Evolutionary conservation across 495 filamentous ascomycete species (phyloP), one percentile per base, ranked within the genome.

Genomic region (Aspergillus coremiiformis): DNA sequence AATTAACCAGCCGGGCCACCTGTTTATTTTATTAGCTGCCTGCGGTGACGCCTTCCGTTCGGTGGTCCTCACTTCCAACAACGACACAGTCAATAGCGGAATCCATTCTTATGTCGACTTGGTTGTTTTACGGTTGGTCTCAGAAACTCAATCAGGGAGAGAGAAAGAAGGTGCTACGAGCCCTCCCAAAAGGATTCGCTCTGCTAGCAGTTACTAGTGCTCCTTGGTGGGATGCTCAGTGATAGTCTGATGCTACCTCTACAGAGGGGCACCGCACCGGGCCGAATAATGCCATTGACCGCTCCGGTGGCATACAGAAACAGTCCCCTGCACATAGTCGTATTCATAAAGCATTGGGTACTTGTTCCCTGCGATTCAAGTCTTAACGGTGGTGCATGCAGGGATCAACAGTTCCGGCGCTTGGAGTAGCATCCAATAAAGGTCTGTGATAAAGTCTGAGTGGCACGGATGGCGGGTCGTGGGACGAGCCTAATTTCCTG

Each of bases 1-100:
- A 0, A 78, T 74, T 4, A 85, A 71, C 17, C 82, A 0, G 81
- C 75, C 5, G 82, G 73, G 4, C 83, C 83, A 49, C 69, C 82
- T 84, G 46, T 41, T 15, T 8, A 17, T 5, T 3, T 7, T 21
- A 10, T 41, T 41, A 41, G 37, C 37, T 6, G 17, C 2, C n/a
- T 21, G 11, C n/a, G 17, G 19, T 17, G n/a, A 37, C 33, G 17
- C 14, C 12, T 10, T 37, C 12, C 5, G 5, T 17, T 12, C 19
- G 35, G 3, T 10, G 19, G 15, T 41, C 21, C 17, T 41, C 37
- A 41, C 37, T 21, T 41, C 37, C 37, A 14, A 41, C 17, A 41
- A 41, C 37, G 8, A 41, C 21, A 41, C 20, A 41, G 15, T 41
- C 37, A 41, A 21, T 6, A 41, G 37, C 3, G 5, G 37, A 41